Base-by-base conservation (phyloP, 169 alveolate genomes). In the Plasmodium falciparum region DNA sequence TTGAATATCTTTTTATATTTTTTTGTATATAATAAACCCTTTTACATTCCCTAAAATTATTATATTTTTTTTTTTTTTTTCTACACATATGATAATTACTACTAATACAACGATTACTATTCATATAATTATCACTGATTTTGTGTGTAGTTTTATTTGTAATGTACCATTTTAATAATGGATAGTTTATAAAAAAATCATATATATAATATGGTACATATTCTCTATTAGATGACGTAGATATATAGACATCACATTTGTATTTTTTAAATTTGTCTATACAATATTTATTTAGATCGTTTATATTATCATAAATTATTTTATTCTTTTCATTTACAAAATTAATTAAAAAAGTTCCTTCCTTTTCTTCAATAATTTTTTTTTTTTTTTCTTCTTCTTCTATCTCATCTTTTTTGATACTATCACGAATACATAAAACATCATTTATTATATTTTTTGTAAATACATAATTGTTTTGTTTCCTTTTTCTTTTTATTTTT, bases 201-300 rank as follows among this genome's bases (percentile, higher is more conserved):
- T 67, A 80, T n/a, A 80, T n/a, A 73, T 80, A 59, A 54, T 67
- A 80, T 11, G 90, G 83, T 15, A 80, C 73, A 54, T 80, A 80
- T 80, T 80, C 90, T 66, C 90, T 80, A 26, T 66, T 69, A 26
- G 90, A 80, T 43, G 90, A 80, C 3, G 90, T 80, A 26, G 20
- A 15, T 80, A 80, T 80, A 33, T 29, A 11, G 12, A 80, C 17
- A 22, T 80, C 90, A 43, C 59, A 66, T 69, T 62, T 69, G 7
- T 67, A 6, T 47, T 80, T 80, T 52, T 62, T 80, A 50, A 80
- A 80, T 22, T 33, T 26, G 65, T 47, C 70, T 45, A 67, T 58
- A 26, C 90, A 80, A 13, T 54, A 56, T 59, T 26, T 67, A 62
- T 43, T 54, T 61, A 80, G 22, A 62, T 66, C 90, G 7, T 66